phyloP scores from a whole-genome alignment of 2,329 filamentous ascomycete species.

The Colletotrichum sp. region DNA sequence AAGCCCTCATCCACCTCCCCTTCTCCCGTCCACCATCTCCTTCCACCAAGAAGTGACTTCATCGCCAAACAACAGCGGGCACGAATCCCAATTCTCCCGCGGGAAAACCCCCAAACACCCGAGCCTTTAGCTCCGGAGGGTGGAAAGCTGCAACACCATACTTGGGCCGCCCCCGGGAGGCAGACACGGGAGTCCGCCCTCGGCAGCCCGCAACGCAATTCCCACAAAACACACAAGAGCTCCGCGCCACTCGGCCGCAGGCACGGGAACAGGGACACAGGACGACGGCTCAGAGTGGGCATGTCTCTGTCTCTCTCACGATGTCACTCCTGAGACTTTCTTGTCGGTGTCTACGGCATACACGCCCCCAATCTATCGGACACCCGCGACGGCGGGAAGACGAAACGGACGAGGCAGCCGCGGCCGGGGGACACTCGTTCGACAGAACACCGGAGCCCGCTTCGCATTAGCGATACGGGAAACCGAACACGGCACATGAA shows the following conservation, averaged over 20 bases:
- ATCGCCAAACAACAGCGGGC: background rate
- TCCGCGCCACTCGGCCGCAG: background rate
- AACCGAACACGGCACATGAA: background rate
- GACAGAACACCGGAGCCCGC: background rate
- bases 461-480: background rate
- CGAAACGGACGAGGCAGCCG: background rate
- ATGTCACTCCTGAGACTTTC: background rate
- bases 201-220: background rate
- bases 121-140: background rate
- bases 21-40: background rate
- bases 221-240: background rate
- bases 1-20: background rate
- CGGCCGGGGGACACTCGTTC: background rate
- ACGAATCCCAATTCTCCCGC: background rate
- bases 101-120: background rate
- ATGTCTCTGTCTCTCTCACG: background rate
- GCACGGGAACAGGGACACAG: background rate
- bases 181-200: background rate
- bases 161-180: background rate
- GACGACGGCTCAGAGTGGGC: background rate
- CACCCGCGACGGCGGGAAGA: conserved; percentile 1
- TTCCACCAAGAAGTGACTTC: background rate
- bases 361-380: conserved; percentile 9
- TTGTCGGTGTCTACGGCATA: background rate
- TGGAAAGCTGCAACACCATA: background rate